Evolutionary conservation across 176 grass and related monocot genomes (phyloP).

Genomic region (Oryza glumipatula): DNA sequence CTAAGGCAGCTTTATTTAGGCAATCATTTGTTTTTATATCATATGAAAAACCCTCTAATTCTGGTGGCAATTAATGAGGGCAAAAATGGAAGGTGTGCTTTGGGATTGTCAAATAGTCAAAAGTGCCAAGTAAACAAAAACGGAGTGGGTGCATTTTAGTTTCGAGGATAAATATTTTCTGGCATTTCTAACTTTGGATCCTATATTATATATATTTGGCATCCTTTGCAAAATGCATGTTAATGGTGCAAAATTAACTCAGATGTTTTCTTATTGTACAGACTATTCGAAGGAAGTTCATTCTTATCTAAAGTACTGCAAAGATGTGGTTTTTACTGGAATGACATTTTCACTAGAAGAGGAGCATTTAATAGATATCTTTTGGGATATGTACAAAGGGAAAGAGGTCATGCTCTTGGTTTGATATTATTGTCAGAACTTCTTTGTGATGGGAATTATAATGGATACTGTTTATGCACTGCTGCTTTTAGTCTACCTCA

Average conservation of each 20-base stretch:
- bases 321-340: slow-evolving; percentile 72
- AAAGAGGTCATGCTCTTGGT: slow-evolving; percentile 57
- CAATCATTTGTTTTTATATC: not conserved
- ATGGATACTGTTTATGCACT: not conserved
- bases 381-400: slow-evolving; percentile 61
- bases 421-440: slow-evolving; percentile 1
- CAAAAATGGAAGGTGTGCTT: not conserved
- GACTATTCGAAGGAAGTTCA: slow-evolving; percentile 73
- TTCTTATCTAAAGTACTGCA: slow-evolving; percentile 85
- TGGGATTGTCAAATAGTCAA: not conserved
- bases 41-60: not conserved
- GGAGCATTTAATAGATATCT: slow-evolving; percentile 60
- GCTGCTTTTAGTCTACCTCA: slow-evolving; percentile 11
- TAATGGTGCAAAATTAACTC: slow-evolving; percentile 15
- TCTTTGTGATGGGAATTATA: slow-evolving; percentile 3
- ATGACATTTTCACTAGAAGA: slow-evolving; percentile 63
- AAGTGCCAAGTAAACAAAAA: not conserved
- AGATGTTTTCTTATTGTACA: slow-evolving; percentile 37
- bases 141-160: not conserved
- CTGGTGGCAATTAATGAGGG: not conserved
- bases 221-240: not conserved
- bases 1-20: not conserved
- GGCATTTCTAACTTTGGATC: not conserved
- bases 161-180: not conserved
- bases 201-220: not conserved